Evolutionary conservation across 306 rosid species (phyloP), one percentile per base, ranked within the genome.

Genomic region (Sphenostylis stenocarpa): DNA sequence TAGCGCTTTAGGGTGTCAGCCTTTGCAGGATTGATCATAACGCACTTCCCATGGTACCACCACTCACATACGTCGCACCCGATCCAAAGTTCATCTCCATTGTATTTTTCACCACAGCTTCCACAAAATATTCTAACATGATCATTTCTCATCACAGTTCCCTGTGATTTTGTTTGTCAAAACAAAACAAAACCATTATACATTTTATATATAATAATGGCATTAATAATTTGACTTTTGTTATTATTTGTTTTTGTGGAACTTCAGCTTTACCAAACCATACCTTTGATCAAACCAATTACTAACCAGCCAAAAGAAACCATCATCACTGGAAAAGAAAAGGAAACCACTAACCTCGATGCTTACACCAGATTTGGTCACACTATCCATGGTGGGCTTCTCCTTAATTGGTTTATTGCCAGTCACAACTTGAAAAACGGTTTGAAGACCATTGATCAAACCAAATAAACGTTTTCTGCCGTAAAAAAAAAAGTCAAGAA

Each of bases 371-470:
- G 93, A 86, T 77, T 89, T 95, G 90, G 90, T 92, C 82, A 95
- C 97, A 19, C 93, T 89, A 70, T 89, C 97, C 60, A 84, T 81
- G 53, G 91, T 80, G 68, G 89, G 91, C 86, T 88, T 90, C 76
- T 92, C 95, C 83, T 89, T 90, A 57, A 66, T 39, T 12, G 92
- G 92, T 61, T 89, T 90, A 82, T 89, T 86, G 51, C 88, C 92
- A 4, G 93, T 87, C 81, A 92, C 91, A 80, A 95, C 90, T 90
- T 95, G 97, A 82, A 88, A 90, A 65, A 92, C 93, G 6, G 98
- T 95, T 43, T 97, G 96, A 63, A 90, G 93, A 63, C 90, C 98
- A 76, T 92, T 95, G 88, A 95, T 92, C 91, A 95, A 70, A 86
- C 92, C 86, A 85, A 92, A 95, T 47, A 95, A 87, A 45, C 97